Evolutionary conservation across 495 filamentous ascomycete genomes (phyloP).

Genomic region (Xylaria scruposa): DNA sequence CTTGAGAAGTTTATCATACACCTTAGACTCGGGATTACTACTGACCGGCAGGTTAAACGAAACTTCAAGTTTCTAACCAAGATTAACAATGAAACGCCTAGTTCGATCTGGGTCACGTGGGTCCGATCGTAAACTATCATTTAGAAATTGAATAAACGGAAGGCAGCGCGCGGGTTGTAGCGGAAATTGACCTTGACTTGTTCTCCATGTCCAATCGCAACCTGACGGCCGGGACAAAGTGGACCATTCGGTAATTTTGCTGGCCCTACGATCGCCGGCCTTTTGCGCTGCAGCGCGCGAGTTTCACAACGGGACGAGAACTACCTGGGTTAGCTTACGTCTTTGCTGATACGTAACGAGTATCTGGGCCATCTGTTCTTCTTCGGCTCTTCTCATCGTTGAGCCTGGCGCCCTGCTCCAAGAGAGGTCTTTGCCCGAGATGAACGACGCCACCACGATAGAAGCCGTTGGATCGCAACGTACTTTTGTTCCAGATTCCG

Average conservation of each 20-base stretch:
- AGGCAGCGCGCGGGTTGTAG: background rate
- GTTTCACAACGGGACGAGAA: background rate
- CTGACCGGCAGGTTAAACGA: background rate
- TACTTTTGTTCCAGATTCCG: slow-evolving; percentile 4
- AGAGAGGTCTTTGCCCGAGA: background rate
- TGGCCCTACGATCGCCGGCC: slow-evolving; percentile 2
- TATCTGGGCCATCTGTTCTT: background rate
- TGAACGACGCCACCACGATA: background rate
- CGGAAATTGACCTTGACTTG: background rate
- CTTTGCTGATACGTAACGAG: slow-evolving; percentile 4
- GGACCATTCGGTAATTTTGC: background rate
- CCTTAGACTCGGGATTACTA: background rate
- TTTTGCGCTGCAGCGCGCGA: background rate
- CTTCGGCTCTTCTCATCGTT: background rate
- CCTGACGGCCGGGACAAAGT: background rate
- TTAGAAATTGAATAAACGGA: background rate
- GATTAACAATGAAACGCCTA: background rate
- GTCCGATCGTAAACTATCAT: background rate
- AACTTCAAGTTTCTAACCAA: background rate
- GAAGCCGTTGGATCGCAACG: slow-evolving; percentile 14
- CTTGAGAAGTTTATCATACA: too few relatives aligned
- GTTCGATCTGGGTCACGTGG: background rate
- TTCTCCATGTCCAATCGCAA: background rate
- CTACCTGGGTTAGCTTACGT: background rate
- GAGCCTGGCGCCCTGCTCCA: background rate